These are phyloP conservation scores for Striga hermonthica DNA, from an alignment of 305 asterid species.

Conservation along the genomic window DNA sequence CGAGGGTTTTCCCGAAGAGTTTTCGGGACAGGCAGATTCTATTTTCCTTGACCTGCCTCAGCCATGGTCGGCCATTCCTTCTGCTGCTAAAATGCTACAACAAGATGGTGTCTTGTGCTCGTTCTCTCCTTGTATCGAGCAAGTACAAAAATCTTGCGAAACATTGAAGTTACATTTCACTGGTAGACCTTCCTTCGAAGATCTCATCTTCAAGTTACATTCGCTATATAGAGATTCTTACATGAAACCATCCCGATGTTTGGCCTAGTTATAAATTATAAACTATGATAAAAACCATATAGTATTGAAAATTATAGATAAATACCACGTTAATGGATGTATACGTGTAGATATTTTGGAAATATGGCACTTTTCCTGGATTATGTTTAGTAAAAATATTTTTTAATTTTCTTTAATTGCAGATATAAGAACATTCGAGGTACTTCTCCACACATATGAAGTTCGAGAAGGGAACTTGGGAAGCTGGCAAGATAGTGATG, in stretches of 20 bases:
- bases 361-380: no score
- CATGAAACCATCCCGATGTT: not conserved
- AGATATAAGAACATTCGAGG: constrained; percentile 90
- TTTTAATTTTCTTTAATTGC: constrained; percentile 24
- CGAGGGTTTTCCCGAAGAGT: constrained; percentile 84
- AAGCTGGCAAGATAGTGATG: constrained; percentile 51
- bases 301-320: no score
- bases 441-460: constrained; percentile 78
- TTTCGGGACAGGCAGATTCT: constrained; percentile 62
- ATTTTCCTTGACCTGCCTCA: constrained; percentile 94
- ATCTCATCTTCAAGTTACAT: not conserved
- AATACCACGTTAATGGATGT: no score
- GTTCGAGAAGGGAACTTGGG: constrained; percentile 66
- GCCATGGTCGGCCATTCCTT: constrained; percentile 92
- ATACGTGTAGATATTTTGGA: no score
- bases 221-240: not conserved
- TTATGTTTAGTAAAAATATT: no score
- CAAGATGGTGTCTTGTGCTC: constrained; percentile 90
- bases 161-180: constrained; percentile 63
- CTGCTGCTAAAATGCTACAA: constrained; percentile 84
- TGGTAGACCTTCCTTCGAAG: constrained; percentile 39
- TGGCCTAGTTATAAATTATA: not conserved
- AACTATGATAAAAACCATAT: not conserved
- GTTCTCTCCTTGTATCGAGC: constrained; percentile 96
- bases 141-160: constrained; percentile 85